Conservation (phyloP, 495 filamentous ascomycete genomes). For the Penicillium fimorum region DNA sequence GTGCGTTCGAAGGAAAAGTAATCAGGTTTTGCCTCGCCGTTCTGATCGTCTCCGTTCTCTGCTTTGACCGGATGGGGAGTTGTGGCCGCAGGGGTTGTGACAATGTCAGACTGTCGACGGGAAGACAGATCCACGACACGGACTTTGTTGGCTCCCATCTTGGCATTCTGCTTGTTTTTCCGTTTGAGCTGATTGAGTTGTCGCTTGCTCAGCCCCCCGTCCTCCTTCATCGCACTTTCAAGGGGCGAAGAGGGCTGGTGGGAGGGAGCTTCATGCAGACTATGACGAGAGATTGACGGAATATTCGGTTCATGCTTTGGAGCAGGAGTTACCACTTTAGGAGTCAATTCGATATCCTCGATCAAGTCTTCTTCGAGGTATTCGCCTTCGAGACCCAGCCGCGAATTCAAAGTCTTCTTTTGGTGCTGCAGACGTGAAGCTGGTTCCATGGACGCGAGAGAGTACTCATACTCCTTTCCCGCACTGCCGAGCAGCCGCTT, state of each 20-base stretch:
- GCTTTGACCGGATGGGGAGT: constrained; percentile 67
- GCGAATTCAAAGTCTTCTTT: constrained; percentile 79
- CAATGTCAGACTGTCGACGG: constrained; percentile 64
- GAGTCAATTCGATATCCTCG: constrained; percentile 57
- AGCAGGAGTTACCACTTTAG: constrained; percentile 43
- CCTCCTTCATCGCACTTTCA: constrained; percentile 55
- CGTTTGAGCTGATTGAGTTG: constrained; percentile 93
- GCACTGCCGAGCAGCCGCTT: constrained; percentile 79
- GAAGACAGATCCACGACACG: constrained; percentile 81
- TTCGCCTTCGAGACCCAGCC: constrained; percentile 80
- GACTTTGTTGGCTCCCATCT: constrained; percentile 83
- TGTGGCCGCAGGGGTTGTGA: constrained; percentile 60
- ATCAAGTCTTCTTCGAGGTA: constrained; percentile 83
- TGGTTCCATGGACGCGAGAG: constrained; percentile 77
- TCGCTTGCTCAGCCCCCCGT: constrained; percentile 76
- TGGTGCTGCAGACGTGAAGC: constrained; percentile 75
- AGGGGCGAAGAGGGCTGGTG: constrained; percentile 50
- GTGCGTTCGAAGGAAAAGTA: constrained; percentile 83
- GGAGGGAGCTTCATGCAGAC: constrained; percentile 39
- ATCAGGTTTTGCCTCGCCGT: constrained; percentile 56
- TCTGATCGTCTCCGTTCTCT: constrained; percentile 55
- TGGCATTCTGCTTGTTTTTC: constrained; percentile 80
- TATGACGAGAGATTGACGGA: constrained; percentile 35
- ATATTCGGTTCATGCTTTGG: constrained; percentile 46
- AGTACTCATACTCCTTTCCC: constrained; percentile 78